Conservation (phyloP, 2,329 filamentous ascomycete species). For the Colletotrichum sp. region DNA sequence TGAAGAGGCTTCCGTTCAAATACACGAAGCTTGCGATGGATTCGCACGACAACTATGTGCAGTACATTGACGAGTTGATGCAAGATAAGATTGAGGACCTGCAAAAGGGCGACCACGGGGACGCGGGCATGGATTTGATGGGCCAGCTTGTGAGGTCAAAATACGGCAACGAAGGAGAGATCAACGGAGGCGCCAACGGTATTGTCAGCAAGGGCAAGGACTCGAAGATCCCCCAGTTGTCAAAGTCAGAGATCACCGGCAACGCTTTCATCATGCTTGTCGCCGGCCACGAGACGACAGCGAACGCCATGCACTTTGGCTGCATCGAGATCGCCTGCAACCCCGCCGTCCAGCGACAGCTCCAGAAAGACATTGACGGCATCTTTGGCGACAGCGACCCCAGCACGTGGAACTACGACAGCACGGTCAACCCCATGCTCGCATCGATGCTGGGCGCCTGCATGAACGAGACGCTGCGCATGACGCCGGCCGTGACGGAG, state of each 20-base stretch:
- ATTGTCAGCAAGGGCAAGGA: conserved; percentile 18
- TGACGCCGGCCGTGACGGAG: conserved; percentile 73
- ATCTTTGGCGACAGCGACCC: conserved; percentile 66
- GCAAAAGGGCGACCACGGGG: conserved; percentile 36
- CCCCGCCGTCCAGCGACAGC: conserved; percentile 64
- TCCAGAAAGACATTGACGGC: conserved; percentile 73
- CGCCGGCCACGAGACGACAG: conserved; percentile 83
- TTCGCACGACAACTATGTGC: conserved; percentile 66
- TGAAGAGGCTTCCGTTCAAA: conserved; percentile 56
- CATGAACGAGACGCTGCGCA: conserved; percentile 78
- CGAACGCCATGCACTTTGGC: conserved; percentile 76
- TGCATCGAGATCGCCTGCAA: conserved; percentile 72
- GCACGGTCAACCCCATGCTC: conserved; percentile 68
- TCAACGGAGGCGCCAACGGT: conserved; percentile 13
- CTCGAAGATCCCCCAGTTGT: conserved; percentile 44
- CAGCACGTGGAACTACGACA: conserved; percentile 74
- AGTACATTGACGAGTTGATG: conserved; percentile 75
- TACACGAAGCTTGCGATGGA: conserved; percentile 55
- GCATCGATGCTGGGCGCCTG: conserved; percentile 75
- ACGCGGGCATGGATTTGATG: conserved; percentile 59
- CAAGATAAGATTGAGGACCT: conserved; percentile 59
- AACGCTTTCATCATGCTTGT: conserved; percentile 74
- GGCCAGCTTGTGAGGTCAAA: conserved; percentile 53
- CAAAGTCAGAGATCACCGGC: conserved; percentile 71
- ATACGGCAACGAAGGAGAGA: conserved; percentile 31